phyloP scores from a whole-genome alignment of 108 stramenopile genomes.

The Mediolabrus comicus region DNA sequence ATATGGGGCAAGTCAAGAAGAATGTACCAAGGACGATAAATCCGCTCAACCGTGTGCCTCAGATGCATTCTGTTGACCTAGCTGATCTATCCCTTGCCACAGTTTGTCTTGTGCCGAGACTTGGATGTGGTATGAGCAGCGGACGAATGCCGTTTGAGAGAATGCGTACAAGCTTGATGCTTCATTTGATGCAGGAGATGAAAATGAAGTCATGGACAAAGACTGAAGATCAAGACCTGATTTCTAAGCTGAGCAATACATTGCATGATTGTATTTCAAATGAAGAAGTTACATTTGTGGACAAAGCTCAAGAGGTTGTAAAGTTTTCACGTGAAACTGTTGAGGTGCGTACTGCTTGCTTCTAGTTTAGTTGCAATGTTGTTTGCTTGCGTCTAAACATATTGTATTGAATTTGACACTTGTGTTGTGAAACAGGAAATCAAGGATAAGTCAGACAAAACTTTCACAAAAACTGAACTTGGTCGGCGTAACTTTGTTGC shows the following conservation, averaged over 20 bases:
- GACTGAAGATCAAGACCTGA: not conserved
- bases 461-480: slow-evolving; percentile 14
- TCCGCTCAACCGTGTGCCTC: not conserved
- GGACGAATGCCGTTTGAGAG: slow-evolving; percentile 40
- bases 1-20: slow-evolving; percentile 32
- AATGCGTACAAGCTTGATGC: slow-evolving; percentile 43
- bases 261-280: slow-evolving; percentile 29
- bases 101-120: slow-evolving; percentile 32
- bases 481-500: slow-evolving; percentile 29
- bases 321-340: slow-evolving; percentile 31
- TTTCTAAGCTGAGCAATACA: slow-evolving; percentile 21
- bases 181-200: slow-evolving; percentile 43
- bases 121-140: slow-evolving; percentile 31
- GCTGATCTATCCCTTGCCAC: slow-evolving; percentile 41
- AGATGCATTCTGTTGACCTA: slow-evolving; percentile 20
- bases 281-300: slow-evolving; percentile 21
- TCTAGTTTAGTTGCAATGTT: not conserved
- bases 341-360: slow-evolving; percentile 24
- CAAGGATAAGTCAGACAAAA: slow-evolving; percentile 1
- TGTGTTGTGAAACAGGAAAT: slow-evolving; percentile 2
- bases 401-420: not conserved
- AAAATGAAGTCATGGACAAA: slow-evolving; percentile 20
- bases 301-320: slow-evolving; percentile 39
- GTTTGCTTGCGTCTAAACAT: too few species aligned
- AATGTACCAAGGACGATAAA: slow-evolving; percentile 30